Evolutionary conservation across 306 rosid genomes (phyloP), one percentile per base, ranked within the genome.

Genomic region (Quillaja saponaria): DNA sequence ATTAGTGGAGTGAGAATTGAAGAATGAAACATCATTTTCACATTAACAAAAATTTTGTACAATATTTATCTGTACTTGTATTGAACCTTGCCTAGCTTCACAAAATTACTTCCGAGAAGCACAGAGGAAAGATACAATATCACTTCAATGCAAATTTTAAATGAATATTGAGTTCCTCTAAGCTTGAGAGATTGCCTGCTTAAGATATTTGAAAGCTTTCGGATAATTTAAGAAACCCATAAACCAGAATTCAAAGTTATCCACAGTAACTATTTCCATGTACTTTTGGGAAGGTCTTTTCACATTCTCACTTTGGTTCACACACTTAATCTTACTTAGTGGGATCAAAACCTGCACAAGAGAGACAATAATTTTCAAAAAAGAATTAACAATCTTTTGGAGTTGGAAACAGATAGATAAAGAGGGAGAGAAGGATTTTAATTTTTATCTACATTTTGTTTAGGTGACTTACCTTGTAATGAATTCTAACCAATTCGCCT

Each of bases 221-320:
- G 67, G 68, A 63, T 72, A 68, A 31, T 75, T 85, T 17, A 85
- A 72, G 76, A 87, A 71, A n/a, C 92, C 92, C 92, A 80, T 66
- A 49, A 85, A 78, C 88, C 92, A 80, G 71, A 85, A 85, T 35
- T 85, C 86, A 25, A 80, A 82, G 41, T 80, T 54, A 50, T 85
- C 92, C 28, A 67, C 77, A 0, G 84, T 82, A 35, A 85, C 82
- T 55, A 85, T 69, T 48, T 85, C 77, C 21, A 78, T 67, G 79
- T 72, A 85, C 79, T 78, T 85, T 45, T 78, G 68, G 0, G 86
- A 80, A 20, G 92, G 80, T 46, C 62, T 78, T 63, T 60, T 55
- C 61, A 50, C 51, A 70, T 78, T 67, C 75, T 65, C 74, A 28
- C 78, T 81, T 56, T 78, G 78, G 52, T 81, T 67, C 11, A 63